phyloP scores from a whole-genome alignment of 352 stramenopile species.

The Thraustochytrium aureum region DNA sequence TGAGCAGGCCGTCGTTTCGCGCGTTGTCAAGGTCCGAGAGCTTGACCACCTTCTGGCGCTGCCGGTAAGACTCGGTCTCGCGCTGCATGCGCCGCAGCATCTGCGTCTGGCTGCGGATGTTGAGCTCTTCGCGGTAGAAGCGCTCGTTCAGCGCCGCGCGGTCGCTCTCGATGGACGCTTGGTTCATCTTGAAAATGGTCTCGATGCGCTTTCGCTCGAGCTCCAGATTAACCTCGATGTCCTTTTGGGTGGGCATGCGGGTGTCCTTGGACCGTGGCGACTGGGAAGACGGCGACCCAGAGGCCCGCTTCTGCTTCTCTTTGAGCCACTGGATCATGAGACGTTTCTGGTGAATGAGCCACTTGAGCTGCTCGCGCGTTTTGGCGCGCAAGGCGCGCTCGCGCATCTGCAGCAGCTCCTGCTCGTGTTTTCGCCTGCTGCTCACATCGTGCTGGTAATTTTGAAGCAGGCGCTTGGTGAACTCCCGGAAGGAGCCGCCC shows the following conservation, averaged over 20 bases:
- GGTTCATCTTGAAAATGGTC: slow-evolving; percentile 46
- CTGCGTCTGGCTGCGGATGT: slow-evolving; percentile 12
- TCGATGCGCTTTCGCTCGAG: slow-evolving; percentile 35
- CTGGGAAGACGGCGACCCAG: not conserved
- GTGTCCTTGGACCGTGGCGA: slow-evolving; percentile 44
- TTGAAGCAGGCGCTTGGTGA: slow-evolving; percentile 29
- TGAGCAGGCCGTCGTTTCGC: too few relatives aligned
- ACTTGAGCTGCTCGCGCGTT: slow-evolving; percentile 49
- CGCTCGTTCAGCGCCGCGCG: slow-evolving; percentile 30
- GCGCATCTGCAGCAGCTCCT: slow-evolving; percentile 39
- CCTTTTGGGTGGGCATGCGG: slow-evolving; percentile 37
- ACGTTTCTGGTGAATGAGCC: slow-evolving; percentile 51
- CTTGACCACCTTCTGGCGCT: not conserved
- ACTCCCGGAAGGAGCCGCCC: slow-evolving; percentile 21
- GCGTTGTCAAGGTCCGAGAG: not conserved
- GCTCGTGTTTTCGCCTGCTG: slow-evolving; percentile 10
- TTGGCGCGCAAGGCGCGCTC: slow-evolving; percentile 41
- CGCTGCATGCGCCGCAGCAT: not conserved
- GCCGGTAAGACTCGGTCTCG: not conserved
- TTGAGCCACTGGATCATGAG: slow-evolving; percentile 50
- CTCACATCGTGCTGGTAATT: slow-evolving; percentile 34
- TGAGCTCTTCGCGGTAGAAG: slow-evolving; percentile 48
- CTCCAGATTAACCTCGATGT: slow-evolving; percentile 45
- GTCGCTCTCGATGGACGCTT: slow-evolving; percentile 50
- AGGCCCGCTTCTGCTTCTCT: not conserved